Conservation (phyloP, 805 yeast genomes). For the Priceomyces castillae region DNA sequence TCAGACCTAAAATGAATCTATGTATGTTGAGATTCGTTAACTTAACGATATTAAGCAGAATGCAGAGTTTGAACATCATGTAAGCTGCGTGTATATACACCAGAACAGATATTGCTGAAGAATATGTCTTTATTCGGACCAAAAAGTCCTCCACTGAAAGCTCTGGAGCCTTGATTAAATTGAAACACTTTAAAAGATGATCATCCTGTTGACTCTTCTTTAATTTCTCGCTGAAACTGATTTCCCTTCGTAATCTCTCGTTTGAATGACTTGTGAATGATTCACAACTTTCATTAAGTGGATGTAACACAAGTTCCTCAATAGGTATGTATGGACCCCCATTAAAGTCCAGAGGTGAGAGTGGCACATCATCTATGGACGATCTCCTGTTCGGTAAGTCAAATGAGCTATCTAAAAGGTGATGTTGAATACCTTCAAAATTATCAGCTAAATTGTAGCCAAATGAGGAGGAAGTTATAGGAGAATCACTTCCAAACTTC, state of each 20-base stretch:
- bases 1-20: constrained; percentile 37
- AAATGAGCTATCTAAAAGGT: not conserved
- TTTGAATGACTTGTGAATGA: constrained; percentile 3
- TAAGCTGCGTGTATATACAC: constrained; percentile 40
- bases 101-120: constrained; percentile 37
- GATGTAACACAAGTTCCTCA: not conserved
- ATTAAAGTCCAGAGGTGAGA: not conserved
- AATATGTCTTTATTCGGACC: constrained; percentile 36
- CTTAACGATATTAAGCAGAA: constrained; percentile 30
- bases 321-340: constrained; percentile 1
- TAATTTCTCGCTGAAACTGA: constrained; percentile 14
- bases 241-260: constrained; percentile 22
- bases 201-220: constrained; percentile 18
- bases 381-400: not conserved
- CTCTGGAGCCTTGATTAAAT: constrained; percentile 34
- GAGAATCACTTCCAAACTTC: not conserved
- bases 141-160: constrained; percentile 35
- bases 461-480: not conserved
- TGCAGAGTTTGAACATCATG: constrained; percentile 34
- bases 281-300: not conserved
- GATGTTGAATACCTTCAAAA: constrained; percentile 1
- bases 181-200: constrained; percentile 31
- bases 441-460: not conserved
- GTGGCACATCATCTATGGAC: not conserved
- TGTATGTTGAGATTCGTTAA: constrained; percentile 35